Conservation (phyloP, 2,329 filamentous ascomycete genomes). For the Nigrospora osmanthi region DNA sequence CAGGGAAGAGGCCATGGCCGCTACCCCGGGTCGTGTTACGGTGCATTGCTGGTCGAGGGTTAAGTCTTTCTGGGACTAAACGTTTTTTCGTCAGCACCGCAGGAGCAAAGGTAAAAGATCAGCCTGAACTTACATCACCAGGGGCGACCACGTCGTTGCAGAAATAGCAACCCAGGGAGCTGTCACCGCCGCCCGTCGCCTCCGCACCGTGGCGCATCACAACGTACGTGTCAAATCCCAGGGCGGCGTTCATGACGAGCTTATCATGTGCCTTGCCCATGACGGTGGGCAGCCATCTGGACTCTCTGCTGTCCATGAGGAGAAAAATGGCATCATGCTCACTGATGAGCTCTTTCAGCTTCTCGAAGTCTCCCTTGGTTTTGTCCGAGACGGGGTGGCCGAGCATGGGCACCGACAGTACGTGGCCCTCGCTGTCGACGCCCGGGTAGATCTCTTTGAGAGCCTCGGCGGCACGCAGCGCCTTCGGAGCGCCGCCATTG, state of each 20-base stretch:
- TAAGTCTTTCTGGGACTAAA: slow-evolving; percentile 82
- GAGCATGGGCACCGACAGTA: slow-evolving; percentile 87
- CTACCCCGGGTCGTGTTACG: slow-evolving; percentile 87
- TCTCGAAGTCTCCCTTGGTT: slow-evolving; percentile 67
- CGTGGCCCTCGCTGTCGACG: slow-evolving; percentile 72
- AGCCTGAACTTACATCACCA: slow-evolving; percentile 65
- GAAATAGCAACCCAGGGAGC: slow-evolving; percentile 89
- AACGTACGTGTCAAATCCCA: slow-evolving; percentile 94
- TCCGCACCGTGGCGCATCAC: slow-evolving; percentile 90
- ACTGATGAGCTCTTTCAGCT: slow-evolving; percentile 65
- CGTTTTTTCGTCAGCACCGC: slow-evolving; percentile 10
- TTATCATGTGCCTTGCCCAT: slow-evolving; percentile 92
- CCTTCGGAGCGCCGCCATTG: slow-evolving; percentile 78
- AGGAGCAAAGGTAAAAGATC: background rate
- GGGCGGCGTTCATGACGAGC: slow-evolving; percentile 91
- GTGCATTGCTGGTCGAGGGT: slow-evolving; percentile 98
- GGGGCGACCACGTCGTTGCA: slow-evolving; percentile 97
- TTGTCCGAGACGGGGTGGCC: slow-evolving; percentile 80
- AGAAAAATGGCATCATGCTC: slow-evolving; percentile 89
- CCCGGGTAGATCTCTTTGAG: slow-evolving; percentile 85
- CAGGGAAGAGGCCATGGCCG: slow-evolving; percentile 83
- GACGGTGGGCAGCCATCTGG: slow-evolving; percentile 88
- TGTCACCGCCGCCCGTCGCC: slow-evolving; percentile 43
- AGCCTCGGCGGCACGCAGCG: slow-evolving; percentile 69
- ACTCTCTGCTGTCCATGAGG: slow-evolving; percentile 95